These are phyloP conservation scores for Boletus rex-veris DNA, from an alignment of 768 basidiomycete genomes.

Conservation along the genomic window DNA sequence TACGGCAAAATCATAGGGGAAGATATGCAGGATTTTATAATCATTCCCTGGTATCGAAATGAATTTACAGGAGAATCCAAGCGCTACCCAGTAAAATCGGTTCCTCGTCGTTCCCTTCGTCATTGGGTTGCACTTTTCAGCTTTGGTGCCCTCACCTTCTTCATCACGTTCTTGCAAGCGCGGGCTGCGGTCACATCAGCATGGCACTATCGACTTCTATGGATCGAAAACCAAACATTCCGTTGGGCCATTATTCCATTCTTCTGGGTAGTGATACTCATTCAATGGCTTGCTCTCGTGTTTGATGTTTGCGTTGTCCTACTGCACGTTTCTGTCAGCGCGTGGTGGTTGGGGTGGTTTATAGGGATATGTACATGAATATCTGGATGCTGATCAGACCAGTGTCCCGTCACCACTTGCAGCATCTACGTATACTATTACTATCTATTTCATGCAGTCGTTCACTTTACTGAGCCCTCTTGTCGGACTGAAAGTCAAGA, in stretches of 20 bases:
- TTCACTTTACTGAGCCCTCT: background rate
- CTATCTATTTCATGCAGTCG: conserved; percentile 7
- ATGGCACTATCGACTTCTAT: conserved; percentile 50
- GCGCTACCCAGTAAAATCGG: conserved; percentile 52
- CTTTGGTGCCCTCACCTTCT: conserved; percentile 48
- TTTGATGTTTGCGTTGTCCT: conserved; percentile 56
- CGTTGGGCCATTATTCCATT: conserved; percentile 62
- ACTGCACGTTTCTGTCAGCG: conserved; percentile 53
- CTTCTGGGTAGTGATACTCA: conserved; percentile 59
- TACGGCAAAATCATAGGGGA: conserved; percentile 81
- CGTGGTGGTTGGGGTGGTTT: conserved; percentile 79
- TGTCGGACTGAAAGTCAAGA: background rate
- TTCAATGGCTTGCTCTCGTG: conserved; percentile 66
- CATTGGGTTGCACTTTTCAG: conserved; percentile 65
- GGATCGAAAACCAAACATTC: conserved; percentile 58
- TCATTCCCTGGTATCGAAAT: conserved; percentile 78
- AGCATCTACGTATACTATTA: conserved; percentile 11
- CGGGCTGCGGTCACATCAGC: conserved; percentile 57
- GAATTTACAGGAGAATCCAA: conserved; percentile 79
- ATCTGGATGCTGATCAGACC: background rate
- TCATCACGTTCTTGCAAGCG: conserved; percentile 50
- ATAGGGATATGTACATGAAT: conserved; percentile 45
- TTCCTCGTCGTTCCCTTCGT: conserved; percentile 61
- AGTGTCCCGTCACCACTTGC: background rate
- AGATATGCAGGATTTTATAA: conserved; percentile 76